Conservation (phyloP, 176 grass and related monocot genomes). For the Eremochloa ophiuroides region DNA sequence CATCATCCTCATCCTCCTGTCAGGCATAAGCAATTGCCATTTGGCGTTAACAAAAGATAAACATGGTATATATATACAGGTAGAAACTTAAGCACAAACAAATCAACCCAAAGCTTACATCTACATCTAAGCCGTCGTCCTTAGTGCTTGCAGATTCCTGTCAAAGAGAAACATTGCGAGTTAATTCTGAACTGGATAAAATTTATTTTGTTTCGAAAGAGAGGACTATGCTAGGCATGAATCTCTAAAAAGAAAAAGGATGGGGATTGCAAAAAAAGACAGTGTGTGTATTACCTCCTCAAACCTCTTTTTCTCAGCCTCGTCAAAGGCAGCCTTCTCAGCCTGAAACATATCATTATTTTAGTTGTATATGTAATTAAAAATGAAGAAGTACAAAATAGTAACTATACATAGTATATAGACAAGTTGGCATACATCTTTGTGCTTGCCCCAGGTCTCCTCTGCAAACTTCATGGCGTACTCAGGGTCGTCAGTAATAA, state of each 20-base stretch:
- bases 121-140: not conserved
- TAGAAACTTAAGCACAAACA: not conserved
- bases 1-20: slow-evolving; percentile 33
- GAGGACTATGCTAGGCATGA: not conserved
- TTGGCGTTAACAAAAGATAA: not conserved
- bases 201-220: not conserved
- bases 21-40: not conserved
- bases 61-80: not conserved
- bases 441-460: slow-evolving; percentile 78
- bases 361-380: not conserved
- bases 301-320: slow-evolving; percentile 65
- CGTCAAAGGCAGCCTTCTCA: slow-evolving; percentile 80
- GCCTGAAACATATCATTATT: slow-evolving; percentile 26
- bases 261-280: not conserved
- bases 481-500: slow-evolving; percentile 74
- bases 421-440: slow-evolving; percentile 52
- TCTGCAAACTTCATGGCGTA: slow-evolving; percentile 78
- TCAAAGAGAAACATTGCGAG: not conserved
- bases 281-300: slow-evolving; percentile 41
- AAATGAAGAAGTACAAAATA: not conserved
- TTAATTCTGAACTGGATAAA: not conserved
- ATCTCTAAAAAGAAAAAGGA: not conserved
- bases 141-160: slow-evolving; percentile 37
- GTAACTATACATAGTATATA: not conserved
- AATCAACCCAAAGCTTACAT: slow-evolving; percentile 21